A percentile compares a stretch with the other conserved stretches of the same genome.
Evolutionary conservation across 805 yeast genomes (phyloP).

Genomic region (Saccharomyces mikatae): DNA sequence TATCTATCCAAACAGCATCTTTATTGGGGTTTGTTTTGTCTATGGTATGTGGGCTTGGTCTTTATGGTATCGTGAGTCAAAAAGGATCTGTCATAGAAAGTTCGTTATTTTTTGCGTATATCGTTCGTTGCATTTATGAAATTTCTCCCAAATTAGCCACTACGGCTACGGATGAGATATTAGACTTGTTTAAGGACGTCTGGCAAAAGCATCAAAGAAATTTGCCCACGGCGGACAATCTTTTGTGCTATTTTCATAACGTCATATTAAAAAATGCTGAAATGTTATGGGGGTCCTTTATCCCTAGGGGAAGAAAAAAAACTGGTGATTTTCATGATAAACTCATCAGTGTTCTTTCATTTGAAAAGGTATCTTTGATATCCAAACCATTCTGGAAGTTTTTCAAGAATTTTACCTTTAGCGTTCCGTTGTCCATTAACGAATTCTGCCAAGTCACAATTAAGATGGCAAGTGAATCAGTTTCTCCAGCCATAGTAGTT

Average conservation of each 20-base stretch:
- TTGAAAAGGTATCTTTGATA: conserved; percentile 7
- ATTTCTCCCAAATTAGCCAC: conserved; percentile 82
- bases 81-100: conserved; percentile 88
- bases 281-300: conserved; percentile 23
- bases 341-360: neutral
- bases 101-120: conserved; percentile 77
- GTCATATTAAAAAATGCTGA: conserved; percentile 22
- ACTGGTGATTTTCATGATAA: conserved; percentile 1
- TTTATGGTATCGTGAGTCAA: conserved; percentile 76
- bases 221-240: conserved; percentile 28
- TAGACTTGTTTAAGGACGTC: conserved; percentile 32
- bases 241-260: conserved; percentile 25
- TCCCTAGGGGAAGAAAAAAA: conserved; percentile 11
- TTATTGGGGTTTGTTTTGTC: conserved; percentile 81
- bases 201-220: conserved; percentile 30
- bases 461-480: conserved; percentile 45
- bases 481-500: conserved; percentile 73
- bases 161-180: conserved; percentile 38
- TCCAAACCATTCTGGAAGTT: conserved; percentile 25
- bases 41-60: conserved; percentile 59
- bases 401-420: conserved; percentile 23
- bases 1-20: conserved; percentile 69
- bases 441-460: conserved; percentile 30
- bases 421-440: conserved; percentile 27
- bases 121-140: conserved; percentile 87